Percentiles rank a stretch among this genome's conserved stretches.
Evolutionary conservation across 768 basidiomycete genomes (phyloP).

Genomic region (Suillus variegatus): DNA sequence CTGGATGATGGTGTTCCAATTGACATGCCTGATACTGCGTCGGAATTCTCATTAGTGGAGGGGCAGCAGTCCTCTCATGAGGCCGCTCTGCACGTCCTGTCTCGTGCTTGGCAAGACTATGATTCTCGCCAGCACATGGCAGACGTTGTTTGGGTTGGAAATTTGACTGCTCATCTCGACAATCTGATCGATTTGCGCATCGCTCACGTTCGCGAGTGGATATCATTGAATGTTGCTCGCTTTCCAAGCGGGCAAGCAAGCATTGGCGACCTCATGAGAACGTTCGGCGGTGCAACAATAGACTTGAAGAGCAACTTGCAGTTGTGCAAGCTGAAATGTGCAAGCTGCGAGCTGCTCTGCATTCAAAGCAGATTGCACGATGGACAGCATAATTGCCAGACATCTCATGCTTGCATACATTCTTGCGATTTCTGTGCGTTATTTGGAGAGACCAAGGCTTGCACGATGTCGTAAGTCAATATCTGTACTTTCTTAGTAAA

Average conservation of each 20-base stretch:
- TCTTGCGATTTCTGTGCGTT: slow-evolving; percentile 46
- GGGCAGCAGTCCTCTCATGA: neutral
- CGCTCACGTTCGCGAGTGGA: slow-evolving; percentile 53
- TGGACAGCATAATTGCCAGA: slow-evolving; percentile 48
- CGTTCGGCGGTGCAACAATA: slow-evolving; percentile 43
- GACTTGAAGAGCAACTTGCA: slow-evolving; percentile 48
- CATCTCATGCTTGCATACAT: slow-evolving; percentile 47
- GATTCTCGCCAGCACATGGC: slow-evolving; percentile 32
- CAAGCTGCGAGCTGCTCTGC: slow-evolving; percentile 50
- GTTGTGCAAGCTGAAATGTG: slow-evolving; percentile 52
- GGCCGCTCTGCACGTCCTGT: slow-evolving; percentile 12
- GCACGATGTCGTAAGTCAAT: slow-evolving; percentile 48
- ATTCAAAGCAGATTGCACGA: slow-evolving; percentile 47
- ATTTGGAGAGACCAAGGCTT: slow-evolving; percentile 31
- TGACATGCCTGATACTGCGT: slow-evolving; percentile 36
- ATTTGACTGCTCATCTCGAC: slow-evolving; percentile 40
- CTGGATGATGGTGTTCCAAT: slow-evolving; percentile 50
- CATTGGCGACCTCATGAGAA: slow-evolving; percentile 46
- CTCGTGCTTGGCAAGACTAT: slow-evolving; percentile 33
- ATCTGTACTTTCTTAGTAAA: neutral
- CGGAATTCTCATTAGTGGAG: slow-evolving; percentile 34
- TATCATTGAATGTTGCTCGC: slow-evolving; percentile 47
- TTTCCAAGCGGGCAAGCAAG: slow-evolving; percentile 47
- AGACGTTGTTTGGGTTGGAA: slow-evolving; percentile 45
- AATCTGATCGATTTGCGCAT: slow-evolving; percentile 44